These are phyloP conservation scores for Noccaea caerulescens DNA, from an alignment of 345 rosid genomes.

Conservation along the genomic window DNA sequence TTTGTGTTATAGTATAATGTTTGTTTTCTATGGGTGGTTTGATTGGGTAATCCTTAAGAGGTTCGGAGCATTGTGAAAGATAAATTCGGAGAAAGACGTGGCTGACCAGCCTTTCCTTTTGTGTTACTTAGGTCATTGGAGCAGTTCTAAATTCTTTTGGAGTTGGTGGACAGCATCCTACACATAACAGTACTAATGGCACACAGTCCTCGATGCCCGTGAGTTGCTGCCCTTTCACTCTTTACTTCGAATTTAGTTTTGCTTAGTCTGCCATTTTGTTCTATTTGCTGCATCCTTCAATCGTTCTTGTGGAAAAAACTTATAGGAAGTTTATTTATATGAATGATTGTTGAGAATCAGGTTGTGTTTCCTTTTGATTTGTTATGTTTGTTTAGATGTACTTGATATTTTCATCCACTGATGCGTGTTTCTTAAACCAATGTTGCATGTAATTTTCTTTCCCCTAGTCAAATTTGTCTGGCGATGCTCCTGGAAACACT, in stretches of 20 bases:
- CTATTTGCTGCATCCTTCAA: not conserved
- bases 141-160: slow-evolving; percentile 86
- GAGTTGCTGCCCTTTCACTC: slow-evolving; percentile 35
- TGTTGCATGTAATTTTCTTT: slow-evolving; percentile 16
- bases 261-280: slow-evolving; percentile 8
- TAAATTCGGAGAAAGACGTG: slow-evolving; percentile 1
- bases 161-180: slow-evolving; percentile 60
- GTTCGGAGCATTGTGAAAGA: not conserved
- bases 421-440: slow-evolving; percentile 5
- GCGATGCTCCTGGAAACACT: slow-evolving; percentile 57
- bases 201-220: slow-evolving; percentile 59
- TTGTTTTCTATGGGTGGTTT: slow-evolving; percentile 25
- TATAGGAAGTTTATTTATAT: slow-evolving; percentile 1
- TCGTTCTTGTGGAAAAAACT: not conserved
- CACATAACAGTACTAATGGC: slow-evolving; percentile 45
- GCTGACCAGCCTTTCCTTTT: slow-evolving; percentile 17
- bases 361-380: not conserved
- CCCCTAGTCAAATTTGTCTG: slow-evolving; percentile 53
- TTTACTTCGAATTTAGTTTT: not conserved
- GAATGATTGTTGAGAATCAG: slow-evolving; percentile 6
- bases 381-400: slow-evolving; percentile 10
- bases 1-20: slow-evolving; percentile 4
- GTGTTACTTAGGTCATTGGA: slow-evolving; percentile 68
- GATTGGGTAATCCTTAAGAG: not conserved
- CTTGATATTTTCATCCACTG: not conserved